Conservation (phyloP, 2,329 filamentous ascomycete species). For the Chaetomium olivaceum region DNA sequence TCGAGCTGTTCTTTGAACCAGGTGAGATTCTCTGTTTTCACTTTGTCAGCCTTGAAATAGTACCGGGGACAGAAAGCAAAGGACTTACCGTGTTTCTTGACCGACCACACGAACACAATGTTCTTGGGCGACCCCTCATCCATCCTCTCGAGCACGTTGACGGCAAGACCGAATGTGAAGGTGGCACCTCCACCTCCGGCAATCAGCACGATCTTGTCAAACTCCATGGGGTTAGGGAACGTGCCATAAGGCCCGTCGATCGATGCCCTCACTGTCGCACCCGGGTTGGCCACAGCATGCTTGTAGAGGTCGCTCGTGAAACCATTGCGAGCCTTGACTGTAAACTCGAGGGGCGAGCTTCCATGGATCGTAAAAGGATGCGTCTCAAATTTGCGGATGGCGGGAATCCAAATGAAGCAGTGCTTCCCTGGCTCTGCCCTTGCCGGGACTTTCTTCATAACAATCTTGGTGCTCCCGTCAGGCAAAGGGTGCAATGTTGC, state of each 20-base stretch:
- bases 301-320: constrained; percentile 59
- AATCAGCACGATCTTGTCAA: constrained; percentile 59
- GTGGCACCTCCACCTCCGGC: constrained; percentile 63
- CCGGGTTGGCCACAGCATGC: constrained; percentile 52
- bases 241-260: constrained; percentile 62
- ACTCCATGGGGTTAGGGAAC: constrained; percentile 52
- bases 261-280: constrained; percentile 51
- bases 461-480: constrained; percentile 56
- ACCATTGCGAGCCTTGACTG: constrained; percentile 58
- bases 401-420: constrained; percentile 64
- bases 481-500: constrained; percentile 56
- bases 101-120: constrained; percentile 53
- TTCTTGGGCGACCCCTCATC: constrained; percentile 40
- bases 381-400: constrained; percentile 56
- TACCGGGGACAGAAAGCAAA: not conserved
- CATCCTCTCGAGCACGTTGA: constrained; percentile 49
- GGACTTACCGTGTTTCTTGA: constrained; percentile 47
- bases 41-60: not conserved
- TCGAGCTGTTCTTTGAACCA: constrained; percentile 41
- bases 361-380: constrained; percentile 65
- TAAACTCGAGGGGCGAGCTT: constrained; percentile 56
- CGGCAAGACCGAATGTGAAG: constrained; percentile 54
- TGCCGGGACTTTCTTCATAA: constrained; percentile 51
- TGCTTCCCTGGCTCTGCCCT: constrained; percentile 57
- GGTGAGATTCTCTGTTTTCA: constrained; percentile 33